phyloP scores from a whole-genome alignment of 1,284 basidiomycete genomes.

The Microbotryum scabiosae region DNA sequence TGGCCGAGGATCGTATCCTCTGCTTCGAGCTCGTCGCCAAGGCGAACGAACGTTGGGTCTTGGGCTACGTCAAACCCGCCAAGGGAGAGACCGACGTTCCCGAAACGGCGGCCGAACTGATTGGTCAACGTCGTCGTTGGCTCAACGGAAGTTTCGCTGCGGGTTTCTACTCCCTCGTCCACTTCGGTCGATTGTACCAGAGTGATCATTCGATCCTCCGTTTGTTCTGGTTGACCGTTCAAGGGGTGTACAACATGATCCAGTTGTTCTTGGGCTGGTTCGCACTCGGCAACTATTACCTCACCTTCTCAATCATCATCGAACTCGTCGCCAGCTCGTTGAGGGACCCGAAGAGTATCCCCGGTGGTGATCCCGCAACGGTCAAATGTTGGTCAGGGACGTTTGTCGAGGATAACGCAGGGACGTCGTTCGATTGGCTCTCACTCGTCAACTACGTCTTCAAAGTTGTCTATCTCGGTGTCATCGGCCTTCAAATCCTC shows the following conservation, averaged over 20 bases:
- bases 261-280: slow-evolving; percentile 43
- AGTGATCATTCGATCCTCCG: slow-evolving; percentile 53
- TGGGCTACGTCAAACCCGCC: slow-evolving; percentile 35
- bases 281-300: slow-evolving; percentile 30
- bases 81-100: slow-evolving; percentile 37
- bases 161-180: slow-evolving; percentile 86
- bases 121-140: slow-evolving; percentile 45
- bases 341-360: slow-evolving; percentile 15
- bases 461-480: slow-evolving; percentile 23
- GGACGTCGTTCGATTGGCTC: slow-evolving; percentile 24
- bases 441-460: slow-evolving; percentile 22
- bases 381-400: slow-evolving; percentile 25
- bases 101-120: slow-evolving; percentile 79
- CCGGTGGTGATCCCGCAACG: slow-evolving; percentile 12
- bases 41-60: slow-evolving; percentile 57
- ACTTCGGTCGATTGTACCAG: slow-evolving; percentile 84
- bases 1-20: slow-evolving; percentile 28
- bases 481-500: slow-evolving; percentile 61
- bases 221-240: slow-evolving; percentile 71
- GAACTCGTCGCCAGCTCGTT: slow-evolving; percentile 23
- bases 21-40: slow-evolving; percentile 34
- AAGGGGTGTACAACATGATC: slow-evolving; percentile 55
- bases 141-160: slow-evolving; percentile 96
- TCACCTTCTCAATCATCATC: slow-evolving; percentile 30
- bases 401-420: slow-evolving; percentile 21